Base-by-base conservation (phyloP, 2,329 filamentous ascomycete species). In the Metarhizium album region DNA sequence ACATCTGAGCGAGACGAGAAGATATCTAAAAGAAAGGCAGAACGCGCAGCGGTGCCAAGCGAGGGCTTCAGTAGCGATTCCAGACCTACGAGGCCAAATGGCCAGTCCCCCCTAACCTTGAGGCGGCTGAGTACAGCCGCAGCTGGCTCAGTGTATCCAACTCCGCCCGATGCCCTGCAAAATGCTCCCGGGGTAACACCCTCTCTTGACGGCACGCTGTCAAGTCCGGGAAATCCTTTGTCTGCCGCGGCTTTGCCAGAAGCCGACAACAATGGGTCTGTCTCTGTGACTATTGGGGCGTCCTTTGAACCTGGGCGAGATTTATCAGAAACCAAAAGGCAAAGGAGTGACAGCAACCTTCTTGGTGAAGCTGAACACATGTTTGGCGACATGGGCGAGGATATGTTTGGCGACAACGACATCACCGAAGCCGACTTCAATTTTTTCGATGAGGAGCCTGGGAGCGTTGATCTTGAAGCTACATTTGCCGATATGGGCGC, bases 401-500 rank as follows among this genome's bases (percentile, higher is more conserved):
- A 87, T 56, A 78, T 84, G 57, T 88, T 87, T 65, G 82, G 76
- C n/a, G 79, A 82, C n/a, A 77, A 80, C 55, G 79, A 82, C 56
- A 75, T 91, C n/a, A 90, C 84, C 1, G 87, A 93, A 58, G 86
- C 82, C 5, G 87, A 93, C 61, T 91, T 91, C 63, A 87, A 79
- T 62, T 91, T 90, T 64, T 91, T 91, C 58, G 86, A 91, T 59
- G 82, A 85, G 54, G 68, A 76, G 24, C 72, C 76, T 3, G 70
- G 64, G 2, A 67, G 65, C 11, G 64, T 67, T 23, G 70, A 70
- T 42, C 52, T 74, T 40, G 67, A 69, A 22, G 58, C 64, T 20
- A 48, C 62, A 1, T 62, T 67, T 57, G 54, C 50, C 14, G 51
- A 54, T 46, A 13, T 50, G 40, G 42, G 51, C 48, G 46, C 57